A percentile compares a stretch with the other conserved stretches of the same genome.
Conservation (phyloP, 805 yeast species). For the Hanseniaspora occidentalis region DNA sequence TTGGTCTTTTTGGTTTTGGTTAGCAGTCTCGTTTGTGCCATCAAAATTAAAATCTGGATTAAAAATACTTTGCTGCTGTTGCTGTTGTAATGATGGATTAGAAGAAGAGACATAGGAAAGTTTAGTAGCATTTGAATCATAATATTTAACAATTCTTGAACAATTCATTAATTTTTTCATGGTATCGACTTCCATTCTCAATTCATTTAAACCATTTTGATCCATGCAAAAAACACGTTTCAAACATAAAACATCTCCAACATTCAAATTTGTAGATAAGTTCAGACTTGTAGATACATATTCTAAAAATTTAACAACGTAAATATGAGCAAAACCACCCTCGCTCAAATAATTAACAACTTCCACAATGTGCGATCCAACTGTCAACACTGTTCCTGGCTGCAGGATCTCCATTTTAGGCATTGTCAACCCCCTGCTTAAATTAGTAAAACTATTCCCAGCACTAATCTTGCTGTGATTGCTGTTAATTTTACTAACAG, state of each 20-base stretch:
- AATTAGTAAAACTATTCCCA: neutral
- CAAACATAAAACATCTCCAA: constrained; percentile 35
- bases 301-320: constrained; percentile 41
- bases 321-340: constrained; percentile 77
- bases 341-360: constrained; percentile 48
- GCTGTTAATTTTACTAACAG: neutral
- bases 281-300: constrained; percentile 15
- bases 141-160: constrained; percentile 51
- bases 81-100: neutral
- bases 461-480: neutral
- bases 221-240: constrained; percentile 66
- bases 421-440: neutral
- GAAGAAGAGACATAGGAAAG: too few species aligned
- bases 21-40: too few species aligned
- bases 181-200: constrained; percentile 67
- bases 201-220: constrained; percentile 49
- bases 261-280: constrained; percentile 13
- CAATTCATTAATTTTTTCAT: constrained; percentile 52
- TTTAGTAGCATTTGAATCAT: constrained; percentile 67
- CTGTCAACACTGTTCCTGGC: constrained; percentile 44
- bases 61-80: neutral
- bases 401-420: constrained; percentile 10
- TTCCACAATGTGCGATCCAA: constrained; percentile 48
- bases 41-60: too few species aligned
- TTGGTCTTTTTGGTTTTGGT: too few species aligned